phyloP scores from a whole-genome alignment of 129 eudicot species.

The Ambrosia artemisiifolia region DNA sequence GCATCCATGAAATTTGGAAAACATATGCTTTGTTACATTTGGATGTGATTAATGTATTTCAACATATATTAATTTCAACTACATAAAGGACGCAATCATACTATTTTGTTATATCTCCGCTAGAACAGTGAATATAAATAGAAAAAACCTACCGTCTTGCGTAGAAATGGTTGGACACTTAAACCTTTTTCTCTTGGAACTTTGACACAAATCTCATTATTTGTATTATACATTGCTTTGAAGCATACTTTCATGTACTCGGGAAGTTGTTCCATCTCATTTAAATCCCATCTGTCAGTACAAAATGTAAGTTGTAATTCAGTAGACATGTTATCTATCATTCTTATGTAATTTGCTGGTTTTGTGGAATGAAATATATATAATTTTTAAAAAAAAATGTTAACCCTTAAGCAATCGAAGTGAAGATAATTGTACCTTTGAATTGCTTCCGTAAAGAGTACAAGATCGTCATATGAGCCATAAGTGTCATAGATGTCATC shows the following conservation, averaged over 20 bases:
- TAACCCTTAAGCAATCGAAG: background rate
- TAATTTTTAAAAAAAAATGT: no score
- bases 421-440: conserved; percentile 31
- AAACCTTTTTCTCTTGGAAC: conserved; percentile 36
- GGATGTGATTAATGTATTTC: no score
- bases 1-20: no score
- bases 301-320: background rate
- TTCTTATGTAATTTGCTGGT: no score
- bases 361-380: no score
- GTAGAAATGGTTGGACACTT: conserved; percentile 36
- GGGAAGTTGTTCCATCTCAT: conserved; percentile 39
- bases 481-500: conserved; percentile 58
- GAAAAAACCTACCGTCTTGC: conserved; percentile 28
- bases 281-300: conserved; percentile 48
- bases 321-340: no score
- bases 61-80: no score
- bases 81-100: background rate
- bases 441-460: conserved; percentile 48
- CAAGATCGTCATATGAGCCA: conserved; percentile 50
- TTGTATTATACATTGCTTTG: conserved; percentile 41
- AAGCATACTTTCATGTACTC: conserved; percentile 58
- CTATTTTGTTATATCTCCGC: background rate
- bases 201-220: conserved; percentile 40
- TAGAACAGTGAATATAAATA: background rate
- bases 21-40: no score